Evolutionary conservation across 1,284 basidiomycete genomes (phyloP).

Genomic region (Pascua guehoae): DNA sequence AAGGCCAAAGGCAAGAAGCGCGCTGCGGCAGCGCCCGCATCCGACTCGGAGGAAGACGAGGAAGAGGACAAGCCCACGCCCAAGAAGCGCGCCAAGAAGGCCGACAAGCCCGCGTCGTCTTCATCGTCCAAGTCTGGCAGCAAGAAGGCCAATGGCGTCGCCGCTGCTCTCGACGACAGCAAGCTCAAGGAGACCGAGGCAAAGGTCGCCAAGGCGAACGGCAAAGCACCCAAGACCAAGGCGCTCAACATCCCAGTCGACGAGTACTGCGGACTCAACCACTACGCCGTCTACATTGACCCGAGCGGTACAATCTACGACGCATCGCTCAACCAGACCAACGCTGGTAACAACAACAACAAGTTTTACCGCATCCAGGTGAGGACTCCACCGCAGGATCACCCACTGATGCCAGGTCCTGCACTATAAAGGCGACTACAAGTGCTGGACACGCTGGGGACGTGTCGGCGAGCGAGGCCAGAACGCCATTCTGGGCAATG

Average conservation of each 20-base stretch:
- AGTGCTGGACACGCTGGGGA: slow-evolving; percentile 21
- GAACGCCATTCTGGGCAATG: slow-evolving; percentile 7
- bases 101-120: not conserved
- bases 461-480: slow-evolving; percentile 20
- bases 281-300: slow-evolving; percentile 56
- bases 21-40: not conserved
- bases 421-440: slow-evolving; percentile 1
- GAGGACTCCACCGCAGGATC: not conserved
- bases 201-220: slow-evolving; percentile 3
- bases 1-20: slow-evolving; percentile 11
- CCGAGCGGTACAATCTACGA: slow-evolving; percentile 57
- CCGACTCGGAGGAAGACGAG: slow-evolving; percentile 1
- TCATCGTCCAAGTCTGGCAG: not conserved
- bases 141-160: not conserved
- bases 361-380: slow-evolving; percentile 51
- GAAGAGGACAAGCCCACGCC: slow-evolving; percentile 5
- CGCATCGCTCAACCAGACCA: slow-evolving; percentile 67
- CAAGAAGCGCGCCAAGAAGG: slow-evolving; percentile 10
- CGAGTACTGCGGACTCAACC: slow-evolving; percentile 2
- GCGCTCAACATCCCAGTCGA: slow-evolving; percentile 10
- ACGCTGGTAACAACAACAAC: slow-evolving; percentile 61
- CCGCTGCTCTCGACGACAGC: not conserved
- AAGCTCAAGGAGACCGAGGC: slow-evolving; percentile 1
- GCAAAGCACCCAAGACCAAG: slow-evolving; percentile 5
- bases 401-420: slow-evolving; percentile 10